These are phyloP conservation scores for Colletotrichum tropicicola DNA, from an alignment of 2,329 filamentous ascomycete species.

Conservation along the genomic window DNA sequence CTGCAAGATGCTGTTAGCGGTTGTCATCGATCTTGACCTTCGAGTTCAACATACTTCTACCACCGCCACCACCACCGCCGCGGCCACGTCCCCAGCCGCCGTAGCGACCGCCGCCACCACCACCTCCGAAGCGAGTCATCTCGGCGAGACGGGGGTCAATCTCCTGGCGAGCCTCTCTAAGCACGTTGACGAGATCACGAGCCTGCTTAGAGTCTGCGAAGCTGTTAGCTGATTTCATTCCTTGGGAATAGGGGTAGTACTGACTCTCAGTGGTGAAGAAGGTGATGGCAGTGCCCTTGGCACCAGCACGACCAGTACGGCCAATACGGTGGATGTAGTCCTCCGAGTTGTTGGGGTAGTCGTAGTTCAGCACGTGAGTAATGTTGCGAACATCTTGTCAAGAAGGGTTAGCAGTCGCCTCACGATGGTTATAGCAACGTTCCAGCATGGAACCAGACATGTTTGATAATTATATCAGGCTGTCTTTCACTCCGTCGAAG, in stretches of 20 bases:
- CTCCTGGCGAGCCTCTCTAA: conserved; percentile 96
- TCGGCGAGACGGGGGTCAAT: conserved; percentile 95
- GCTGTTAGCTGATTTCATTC: conserved; percentile 43
- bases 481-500: conserved; percentile 64
- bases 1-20: conserved; percentile 43
- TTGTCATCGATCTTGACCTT: conserved; percentile 19
- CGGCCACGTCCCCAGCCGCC: conserved; percentile 76
- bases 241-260: conserved; percentile 49
- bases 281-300: conserved; percentile 95
- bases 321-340: conserved; percentile 98
- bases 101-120: conserved; percentile 79
- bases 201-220: conserved; percentile 87
- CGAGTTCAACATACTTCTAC: conserved; percentile 57
- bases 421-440: conserved; percentile 65
- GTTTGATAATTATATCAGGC: conserved; percentile 60
- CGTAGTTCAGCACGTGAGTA: conserved; percentile 99
- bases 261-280: conserved; percentile 99
- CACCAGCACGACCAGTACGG: conserved; percentile 94
- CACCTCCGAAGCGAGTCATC: conserved; percentile 93
- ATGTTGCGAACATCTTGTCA: conserved; percentile 99
- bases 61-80: conserved; percentile 55
- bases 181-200: conserved; percentile 92
- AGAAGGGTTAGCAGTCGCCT: conserved; percentile 79
- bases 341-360: conserved; percentile 99
- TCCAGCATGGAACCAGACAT: conserved; percentile 63